Conservation (phyloP, 495 filamentous ascomycete species). For the Haplographium delicatum region DNA sequence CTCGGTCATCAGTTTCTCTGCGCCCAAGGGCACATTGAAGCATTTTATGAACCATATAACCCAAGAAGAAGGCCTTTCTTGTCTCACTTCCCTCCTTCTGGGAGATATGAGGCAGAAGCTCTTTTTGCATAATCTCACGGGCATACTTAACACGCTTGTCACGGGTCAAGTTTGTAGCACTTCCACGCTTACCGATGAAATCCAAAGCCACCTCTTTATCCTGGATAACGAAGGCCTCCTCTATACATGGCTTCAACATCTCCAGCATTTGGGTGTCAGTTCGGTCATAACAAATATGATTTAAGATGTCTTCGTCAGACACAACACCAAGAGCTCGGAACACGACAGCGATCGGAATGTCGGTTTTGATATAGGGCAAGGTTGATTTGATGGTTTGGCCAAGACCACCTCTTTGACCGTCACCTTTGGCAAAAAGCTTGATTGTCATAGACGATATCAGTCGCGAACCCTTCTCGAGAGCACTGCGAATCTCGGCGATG, state of each 20-base stretch:
- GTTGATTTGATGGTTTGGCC: constrained; percentile 85
- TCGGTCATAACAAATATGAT: constrained; percentile 93
- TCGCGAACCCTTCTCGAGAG: constrained; percentile 90
- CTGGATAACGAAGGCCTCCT: constrained; percentile 93
- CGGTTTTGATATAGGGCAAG: constrained; percentile 86
- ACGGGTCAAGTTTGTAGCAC: constrained; percentile 65
- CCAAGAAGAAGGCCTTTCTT: constrained; percentile 94
- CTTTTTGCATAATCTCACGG: constrained; percentile 91
- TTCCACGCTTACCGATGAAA: constrained; percentile 89
- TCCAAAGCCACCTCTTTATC: constrained; percentile 93
- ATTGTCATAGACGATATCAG: constrained; percentile 86
- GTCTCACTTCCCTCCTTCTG: constrained; percentile 96
- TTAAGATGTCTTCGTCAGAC: constrained; percentile 95
- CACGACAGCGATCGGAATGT: constrained; percentile 89
- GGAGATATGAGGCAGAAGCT: constrained; percentile 93
- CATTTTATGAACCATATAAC: constrained; percentile 96
- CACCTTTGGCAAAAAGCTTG: constrained; percentile 80
- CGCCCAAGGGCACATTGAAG: constrained; percentile 87
- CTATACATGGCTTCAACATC: constrained; percentile 92
- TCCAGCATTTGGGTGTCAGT: constrained; percentile 96
- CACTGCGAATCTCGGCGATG: constrained; percentile 91
- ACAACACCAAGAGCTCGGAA: constrained; percentile 95
- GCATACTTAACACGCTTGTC: constrained; percentile 89
- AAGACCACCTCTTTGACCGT: constrained; percentile 68
- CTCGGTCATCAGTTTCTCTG: constrained; percentile 89